These are phyloP conservation scores for Cryphonectria parasitica DNA, from an alignment of 2,329 filamentous ascomycete genomes.

Conservation along the genomic window DNA sequence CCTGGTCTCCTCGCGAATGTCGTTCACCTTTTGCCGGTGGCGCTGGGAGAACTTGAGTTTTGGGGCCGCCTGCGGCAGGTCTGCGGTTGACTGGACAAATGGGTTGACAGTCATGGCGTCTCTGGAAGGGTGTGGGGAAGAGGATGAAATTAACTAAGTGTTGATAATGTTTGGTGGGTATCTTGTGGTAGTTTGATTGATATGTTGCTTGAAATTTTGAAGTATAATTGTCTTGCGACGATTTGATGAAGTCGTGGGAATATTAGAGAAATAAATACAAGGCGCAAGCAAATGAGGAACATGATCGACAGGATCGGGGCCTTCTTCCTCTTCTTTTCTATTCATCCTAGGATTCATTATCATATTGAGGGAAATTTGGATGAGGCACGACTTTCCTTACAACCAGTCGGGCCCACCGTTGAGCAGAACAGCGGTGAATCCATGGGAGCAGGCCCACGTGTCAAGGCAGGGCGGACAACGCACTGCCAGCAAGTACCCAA, in stretches of 20 bases:
- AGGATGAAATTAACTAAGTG: not conserved
- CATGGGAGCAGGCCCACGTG: slow-evolving; percentile 8
- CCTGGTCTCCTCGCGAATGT: slow-evolving; percentile 4
- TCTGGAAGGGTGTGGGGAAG: not conserved
- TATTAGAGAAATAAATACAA: not conserved
- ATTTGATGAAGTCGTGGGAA: not conserved
- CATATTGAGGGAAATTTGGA: slow-evolving; percentile 3
- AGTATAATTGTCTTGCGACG: not conserved
- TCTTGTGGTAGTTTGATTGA: not conserved
- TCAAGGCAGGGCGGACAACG: slow-evolving; percentile 5
- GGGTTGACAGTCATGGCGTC: slow-evolving; percentile 1
- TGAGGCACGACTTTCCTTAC: not conserved
- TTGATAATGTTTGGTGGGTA: not conserved
- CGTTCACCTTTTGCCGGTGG: slow-evolving; percentile 9
- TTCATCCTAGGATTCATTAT: not conserved
- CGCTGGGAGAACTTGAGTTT: slow-evolving; percentile 4
- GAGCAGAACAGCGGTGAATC: slow-evolving; percentile 7
- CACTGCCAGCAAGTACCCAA: not conserved
- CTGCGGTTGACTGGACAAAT: not conserved
- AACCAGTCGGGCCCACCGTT: not conserved
- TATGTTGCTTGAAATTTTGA: not conserved
- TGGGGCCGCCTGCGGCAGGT: slow-evolving; percentile 8
- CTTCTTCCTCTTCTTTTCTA: not conserved
- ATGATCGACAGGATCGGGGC: too few relatives aligned
- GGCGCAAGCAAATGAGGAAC: not conserved